These are phyloP conservation scores for Melaleuca alternifolia DNA, from an alignment of 345 rosid species.

Conservation along the genomic window DNA sequence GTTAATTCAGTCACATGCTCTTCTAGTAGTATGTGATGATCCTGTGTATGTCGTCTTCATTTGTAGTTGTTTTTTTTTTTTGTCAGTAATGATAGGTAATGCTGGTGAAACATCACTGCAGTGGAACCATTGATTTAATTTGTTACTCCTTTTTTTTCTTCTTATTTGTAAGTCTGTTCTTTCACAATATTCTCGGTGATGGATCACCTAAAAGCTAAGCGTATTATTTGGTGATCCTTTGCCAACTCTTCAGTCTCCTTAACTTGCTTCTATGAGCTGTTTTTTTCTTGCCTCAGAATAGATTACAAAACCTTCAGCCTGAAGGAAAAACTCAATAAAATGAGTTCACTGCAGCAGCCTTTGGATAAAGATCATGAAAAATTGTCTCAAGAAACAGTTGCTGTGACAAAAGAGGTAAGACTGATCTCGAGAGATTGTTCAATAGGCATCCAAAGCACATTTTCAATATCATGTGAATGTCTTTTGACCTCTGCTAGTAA, in stretches of 20 bases:
- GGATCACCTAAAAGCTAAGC: not conserved
- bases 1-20: not conserved
- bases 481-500: not conserved
- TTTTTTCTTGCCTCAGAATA: slow-evolving; percentile 63
- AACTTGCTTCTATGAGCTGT: slow-evolving; percentile 12
- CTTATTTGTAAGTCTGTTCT: not conserved
- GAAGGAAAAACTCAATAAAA: slow-evolving; percentile 51
- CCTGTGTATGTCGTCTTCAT: not conserved
- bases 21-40: not conserved
- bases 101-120: not conserved
- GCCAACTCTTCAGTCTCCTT: not conserved
- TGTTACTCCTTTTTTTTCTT: not conserved
- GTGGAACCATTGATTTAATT: not conserved
- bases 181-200: not conserved
- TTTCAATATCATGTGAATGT: not conserved
- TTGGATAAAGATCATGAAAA: slow-evolving; percentile 22
- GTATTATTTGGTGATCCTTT: not conserved
- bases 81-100: not conserved
- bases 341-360: slow-evolving; percentile 21
- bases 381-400: slow-evolving; percentile 19
- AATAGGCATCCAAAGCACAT: not conserved
- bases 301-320: slow-evolving; percentile 64
- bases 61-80: not conserved
- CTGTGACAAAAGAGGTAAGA: slow-evolving; percentile 46
- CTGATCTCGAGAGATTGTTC: not conserved